Evolutionary conservation across 1,284 basidiomycete genomes (phyloP), one percentile per base, ranked within the genome.

Genomic region (Paramarasmius palmivorus): DNA sequence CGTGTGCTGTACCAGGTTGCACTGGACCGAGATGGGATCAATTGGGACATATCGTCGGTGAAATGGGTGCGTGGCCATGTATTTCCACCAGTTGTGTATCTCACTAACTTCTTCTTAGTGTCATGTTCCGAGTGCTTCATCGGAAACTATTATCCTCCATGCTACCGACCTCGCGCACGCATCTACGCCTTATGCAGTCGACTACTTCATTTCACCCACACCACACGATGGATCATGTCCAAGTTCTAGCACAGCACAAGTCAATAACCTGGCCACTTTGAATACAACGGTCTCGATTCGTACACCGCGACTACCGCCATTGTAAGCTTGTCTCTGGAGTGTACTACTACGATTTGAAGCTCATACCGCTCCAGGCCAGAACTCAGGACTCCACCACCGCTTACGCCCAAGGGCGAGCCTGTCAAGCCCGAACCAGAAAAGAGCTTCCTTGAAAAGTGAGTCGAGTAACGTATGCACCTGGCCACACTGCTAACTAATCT

Each of bases 381-480:
- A 54, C 73, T 91, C 39, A 79, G 81, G 49, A 71, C 77, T 0
- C 88, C 90, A 12, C 86, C 87, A 12, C 81, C 80, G 1, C 68
- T 93, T 54, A 84, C 82, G 19, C 72, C 78, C 29, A 77, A 82
- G 66, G 91, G 92, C 50, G 76, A 84, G 62, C 79, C 82, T 19
- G 74, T 86, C 23, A 68, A 76, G 50, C 82, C 86, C 0, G 69
- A 73, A 22, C 78, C 79, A 1, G 91, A 92, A 66, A 90, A 93
- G 71, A 74, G 82, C 8, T 92, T 94, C 69, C 57, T 94, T 35
- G 88, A 92, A 65, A 95, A 94, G 69, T 46, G 26, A 94, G 95
- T 70, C 94, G 93, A 91, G 67, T 44, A 22, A n/a, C 12, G 1
- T 12, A 7, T 7, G 8, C 36, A 41, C 12, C 2, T 23, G 17